phyloP scores from a whole-genome alignment of 1,139 yeast genomes.

The Pichia sp. region DNA sequence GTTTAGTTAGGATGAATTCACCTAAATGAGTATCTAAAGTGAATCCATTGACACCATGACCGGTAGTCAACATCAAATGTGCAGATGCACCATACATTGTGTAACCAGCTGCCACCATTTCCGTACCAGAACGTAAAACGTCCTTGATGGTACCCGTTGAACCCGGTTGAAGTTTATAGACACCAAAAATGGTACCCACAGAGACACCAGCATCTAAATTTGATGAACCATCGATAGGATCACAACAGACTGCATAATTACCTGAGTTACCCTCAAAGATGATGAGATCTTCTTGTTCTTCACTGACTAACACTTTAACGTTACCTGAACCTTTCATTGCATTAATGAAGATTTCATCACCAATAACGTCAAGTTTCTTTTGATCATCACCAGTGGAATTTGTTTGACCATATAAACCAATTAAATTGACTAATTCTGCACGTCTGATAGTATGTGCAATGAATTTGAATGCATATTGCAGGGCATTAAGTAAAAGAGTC shows the following conservation, averaged over 20 bases:
- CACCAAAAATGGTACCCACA: conserved; percentile 95
- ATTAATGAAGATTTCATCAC: conserved; percentile 94
- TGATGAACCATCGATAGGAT: conserved; percentile 96
- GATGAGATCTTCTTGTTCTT: conserved; percentile 94
- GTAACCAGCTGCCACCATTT: conserved; percentile 97
- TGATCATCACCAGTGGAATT: conserved; percentile 96
- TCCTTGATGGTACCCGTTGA: conserved; percentile 82
- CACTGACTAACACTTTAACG: conserved; percentile 86
- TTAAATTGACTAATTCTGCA: conserved; percentile 88
- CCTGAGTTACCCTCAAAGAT: conserved; percentile 78
- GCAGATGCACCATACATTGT: conserved; percentile 99
- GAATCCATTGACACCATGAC: conserved; percentile 89
- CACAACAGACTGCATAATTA: conserved; percentile 94
- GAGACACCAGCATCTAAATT: conserved; percentile 98
- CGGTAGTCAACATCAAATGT: conserved; percentile 87
- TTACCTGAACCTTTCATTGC: conserved; percentile 94
- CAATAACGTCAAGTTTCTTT: conserved; percentile 93
- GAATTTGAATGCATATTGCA: conserved; percentile 94
- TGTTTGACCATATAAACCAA: conserved; percentile 77
- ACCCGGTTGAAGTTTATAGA: conserved; percentile 67
- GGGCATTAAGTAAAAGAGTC: conserved; percentile 76
- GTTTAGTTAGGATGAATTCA: conserved; percentile 89
- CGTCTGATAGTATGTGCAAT: conserved; percentile 95
- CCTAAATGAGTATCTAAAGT: conserved; percentile 90
- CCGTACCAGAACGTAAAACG: conserved; percentile 84